Base-by-base conservation (phyloP, 768 basidiomycete species). In the Gymnopilus dilepis region DNA sequence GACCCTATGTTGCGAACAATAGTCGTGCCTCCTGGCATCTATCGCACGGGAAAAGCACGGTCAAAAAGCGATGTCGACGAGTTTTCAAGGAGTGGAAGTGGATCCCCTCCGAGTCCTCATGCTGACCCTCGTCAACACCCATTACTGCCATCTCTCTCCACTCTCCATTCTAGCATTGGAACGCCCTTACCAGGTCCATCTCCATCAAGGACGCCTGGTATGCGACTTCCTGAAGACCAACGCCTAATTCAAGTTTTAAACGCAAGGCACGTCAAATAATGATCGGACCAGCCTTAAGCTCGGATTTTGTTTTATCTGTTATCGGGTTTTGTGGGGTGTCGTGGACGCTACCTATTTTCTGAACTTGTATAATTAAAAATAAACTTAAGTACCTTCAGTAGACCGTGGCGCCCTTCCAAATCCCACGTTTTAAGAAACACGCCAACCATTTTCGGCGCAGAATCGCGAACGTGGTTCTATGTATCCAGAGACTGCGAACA, bases 181-280 rank as follows among this genome's bases (percentile, higher is more conserved):
- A 56, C 68, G 17, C 66, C 74, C 65, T 54, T 64, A 30, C 60
- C 69, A 22, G 56, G 69, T 64, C 68, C 66, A 45, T 65, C 70
- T 62, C 56, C 70, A 58, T 37, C 67, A 42, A 67, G 70, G 45
- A 65, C 72, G 52, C 73, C 64, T 53, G 77, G 76, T 17, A 67
- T 75, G 15, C 78, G 82, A 61, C 69, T 80, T 62, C 75, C 85
- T 43, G 86, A 88, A 73, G 86, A 87, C 67, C 82, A 87, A 69
- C 79, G 86, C 28, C 76, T 88, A 59, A 86, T 87, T 57, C 81
- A 82, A 64, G 83, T 86, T 78, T 70, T 87, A 55, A 87, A 88
- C 67, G 75, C 76, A 30, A 69, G 72, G 47, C 73, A 73, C 68
- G 65, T 73, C 28, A 64, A 68, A 59, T 76, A 68, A 59, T 76